Evolutionary conservation across 1,139 yeast genomes (phyloP).

Genomic region (Sugiyamaella novakii): DNA sequence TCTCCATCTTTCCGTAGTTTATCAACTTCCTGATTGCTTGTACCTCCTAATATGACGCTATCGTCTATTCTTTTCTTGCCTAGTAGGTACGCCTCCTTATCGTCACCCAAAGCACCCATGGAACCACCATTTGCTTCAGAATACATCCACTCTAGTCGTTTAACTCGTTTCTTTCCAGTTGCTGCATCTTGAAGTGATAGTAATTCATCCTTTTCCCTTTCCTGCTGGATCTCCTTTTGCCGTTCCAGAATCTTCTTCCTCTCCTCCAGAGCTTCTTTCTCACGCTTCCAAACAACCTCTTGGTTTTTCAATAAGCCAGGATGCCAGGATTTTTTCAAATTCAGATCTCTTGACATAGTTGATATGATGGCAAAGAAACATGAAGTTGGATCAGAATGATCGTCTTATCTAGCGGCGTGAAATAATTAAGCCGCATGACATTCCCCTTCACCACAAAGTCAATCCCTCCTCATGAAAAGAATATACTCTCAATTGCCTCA

Average conservation of each 20-base stretch:
- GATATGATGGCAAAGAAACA: background rate
- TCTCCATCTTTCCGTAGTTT: constrained; percentile 26
- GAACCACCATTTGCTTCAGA: constrained; percentile 46
- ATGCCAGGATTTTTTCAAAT: constrained; percentile 93
- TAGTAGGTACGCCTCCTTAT: constrained; percentile 51
- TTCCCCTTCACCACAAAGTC: too few relatives aligned
- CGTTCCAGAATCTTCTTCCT: constrained; percentile 65
- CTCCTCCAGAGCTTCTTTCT: constrained; percentile 75
- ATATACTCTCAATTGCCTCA: too few relatives aligned
- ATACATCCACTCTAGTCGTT: constrained; percentile 85
- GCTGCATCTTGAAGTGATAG: constrained; percentile 53
- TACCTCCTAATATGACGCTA: constrained; percentile 30
- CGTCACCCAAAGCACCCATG: constrained; percentile 34
- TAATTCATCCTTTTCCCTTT: constrained; percentile 64
- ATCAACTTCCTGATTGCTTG: constrained; percentile 24
- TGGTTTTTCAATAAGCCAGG: constrained; percentile 86
- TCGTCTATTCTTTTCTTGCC: constrained; percentile 56
- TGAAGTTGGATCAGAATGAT: too few relatives aligned
- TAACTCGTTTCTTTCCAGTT: constrained; percentile 51
- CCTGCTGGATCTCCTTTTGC: constrained; percentile 64
- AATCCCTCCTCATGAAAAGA: too few relatives aligned
- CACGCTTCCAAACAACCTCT: constrained; percentile 81
- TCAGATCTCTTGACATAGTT: constrained; percentile 70
- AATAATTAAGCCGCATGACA: background rate
- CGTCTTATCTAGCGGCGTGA: too few relatives aligned